Evolutionary conservation across 768 basidiomycete genomes (phyloP).

Genomic region (Boletus subparvulus): DNA sequence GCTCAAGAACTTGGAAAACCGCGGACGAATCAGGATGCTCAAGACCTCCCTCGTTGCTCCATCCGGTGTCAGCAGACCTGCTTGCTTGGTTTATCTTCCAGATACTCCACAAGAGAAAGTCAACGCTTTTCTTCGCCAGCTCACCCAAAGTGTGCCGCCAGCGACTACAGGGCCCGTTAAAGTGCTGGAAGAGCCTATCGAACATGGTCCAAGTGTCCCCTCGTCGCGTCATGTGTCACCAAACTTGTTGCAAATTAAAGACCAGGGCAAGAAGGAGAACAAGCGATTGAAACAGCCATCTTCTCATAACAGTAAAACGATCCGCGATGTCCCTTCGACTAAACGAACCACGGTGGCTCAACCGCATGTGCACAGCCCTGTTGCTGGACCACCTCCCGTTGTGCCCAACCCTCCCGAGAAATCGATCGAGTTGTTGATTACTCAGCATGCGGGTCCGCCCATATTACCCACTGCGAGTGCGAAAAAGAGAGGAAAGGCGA

Average conservation of each 20-base stretch:
- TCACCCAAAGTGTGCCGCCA: constrained; percentile 41
- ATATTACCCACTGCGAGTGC: constrained; percentile 32
- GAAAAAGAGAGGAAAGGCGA: constrained; percentile 35
- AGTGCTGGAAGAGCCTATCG: constrained; percentile 52
- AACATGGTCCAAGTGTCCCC: constrained; percentile 50
- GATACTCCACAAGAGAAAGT: constrained; percentile 52
- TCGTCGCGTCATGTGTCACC: constrained; percentile 33
- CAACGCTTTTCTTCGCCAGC: constrained; percentile 54
- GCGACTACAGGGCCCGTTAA: constrained; percentile 39
- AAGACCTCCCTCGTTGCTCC: constrained; percentile 60
- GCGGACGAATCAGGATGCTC: constrained; percentile 67
- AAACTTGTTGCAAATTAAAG: constrained; percentile 48
- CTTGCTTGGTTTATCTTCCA: constrained; percentile 66
- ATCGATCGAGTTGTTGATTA: constrained; percentile 50
- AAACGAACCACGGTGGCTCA: constrained; percentile 74
- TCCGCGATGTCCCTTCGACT: constrained; percentile 61
- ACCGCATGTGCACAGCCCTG: constrained; percentile 45
- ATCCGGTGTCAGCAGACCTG: constrained; percentile 58
- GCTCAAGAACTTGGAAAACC: constrained; percentile 59
- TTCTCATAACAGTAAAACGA: constrained; percentile 48
- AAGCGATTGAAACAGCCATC: constrained; percentile 56
- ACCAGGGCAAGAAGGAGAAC: constrained; percentile 40
- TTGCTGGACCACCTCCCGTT: constrained; percentile 36
- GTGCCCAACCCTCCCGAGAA: constrained; percentile 49
- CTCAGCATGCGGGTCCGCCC: constrained; percentile 47